Base-by-base conservation (phyloP, 148 eudicot species). In the Chenopodium quinoa region DNA sequence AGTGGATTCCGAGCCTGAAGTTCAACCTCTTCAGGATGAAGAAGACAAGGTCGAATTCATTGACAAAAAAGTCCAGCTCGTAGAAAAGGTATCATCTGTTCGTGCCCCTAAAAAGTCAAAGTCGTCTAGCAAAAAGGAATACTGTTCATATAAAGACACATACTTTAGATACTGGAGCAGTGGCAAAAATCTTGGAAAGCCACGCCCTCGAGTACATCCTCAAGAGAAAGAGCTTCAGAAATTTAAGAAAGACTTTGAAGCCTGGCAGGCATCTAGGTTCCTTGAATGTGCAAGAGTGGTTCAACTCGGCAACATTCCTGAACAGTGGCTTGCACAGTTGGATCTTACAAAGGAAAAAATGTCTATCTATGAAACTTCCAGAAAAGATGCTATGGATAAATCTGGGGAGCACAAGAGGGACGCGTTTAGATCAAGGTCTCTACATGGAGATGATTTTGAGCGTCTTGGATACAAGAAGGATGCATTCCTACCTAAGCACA, bases 151-250 rank as follows among this genome's bases (percentile, higher is more conserved):
- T 56, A 80, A 79, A 73, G 88, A 88, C 31, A 75, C 83, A 73
- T 84, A 87, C 83, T 68, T 79, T 72, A 85, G 86, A 64, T 82
- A 80, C 54, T 83, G 86, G 90, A 89, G 84, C 76, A 82, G 85
- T 79, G 77, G 77, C 79, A 67, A 78, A 37, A 92, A 87, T 73
- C 75, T 63, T 16, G 88, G 86, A 78, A 91, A 83, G 84, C 85
- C 88, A 37, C 89, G 78, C 79, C 90, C 92, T 82, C 95, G 98
- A 78, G 92, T 90, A 86, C 99, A 97, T 85, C 99, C 99, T 78
- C 99, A 94, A 86, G 99, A 97, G 86, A 95, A 97, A 90, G 98
- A 97, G 85, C 90, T 97, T 37, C 94, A 97, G 87, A 91, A 89
- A 84, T 97, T 97, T 81, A 97, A 97, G 90, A 91, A 91, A 88